Percentiles rank a stretch among this genome's conserved stretches.
Conservation (phyloP, 108 stramenopile species). For the Nitzschia palea region DNA sequence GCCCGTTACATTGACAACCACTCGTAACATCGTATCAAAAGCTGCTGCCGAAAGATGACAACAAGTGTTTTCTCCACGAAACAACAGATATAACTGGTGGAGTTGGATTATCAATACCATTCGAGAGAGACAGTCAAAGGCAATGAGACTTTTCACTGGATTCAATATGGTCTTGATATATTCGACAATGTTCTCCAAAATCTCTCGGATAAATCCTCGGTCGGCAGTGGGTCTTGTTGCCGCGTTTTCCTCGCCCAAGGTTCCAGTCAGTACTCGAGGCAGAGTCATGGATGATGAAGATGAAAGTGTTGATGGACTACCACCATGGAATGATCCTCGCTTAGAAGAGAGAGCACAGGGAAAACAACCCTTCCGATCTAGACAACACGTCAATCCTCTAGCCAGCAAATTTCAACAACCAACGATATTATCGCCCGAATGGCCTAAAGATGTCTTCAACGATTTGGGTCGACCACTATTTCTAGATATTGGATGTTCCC, state of each 20-base stretch:
- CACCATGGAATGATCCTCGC: constrained; percentile 38
- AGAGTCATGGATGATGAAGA: not conserved
- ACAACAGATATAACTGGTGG: too few species aligned
- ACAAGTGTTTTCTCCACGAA: too few species aligned
- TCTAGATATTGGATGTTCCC: constrained; percentile 88
- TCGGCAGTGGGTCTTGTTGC: not conserved
- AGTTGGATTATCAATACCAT: not conserved
- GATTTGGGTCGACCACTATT: constrained; percentile 64
- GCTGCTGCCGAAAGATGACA: too few species aligned
- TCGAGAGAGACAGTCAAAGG: not conserved
- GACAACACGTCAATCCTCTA: constrained; percentile 91
- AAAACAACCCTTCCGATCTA: constrained; percentile 49
- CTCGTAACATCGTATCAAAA: too few species aligned
- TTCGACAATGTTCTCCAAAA: not conserved
- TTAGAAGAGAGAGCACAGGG: constrained; percentile 18
- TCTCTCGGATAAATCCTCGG: not conserved
- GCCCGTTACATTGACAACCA: too few species aligned
- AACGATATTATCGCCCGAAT: constrained; percentile 57
- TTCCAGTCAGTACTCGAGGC: not conserved
- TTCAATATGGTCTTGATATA: not conserved
- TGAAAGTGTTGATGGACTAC: not conserved
- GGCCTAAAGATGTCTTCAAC: constrained; percentile 62
- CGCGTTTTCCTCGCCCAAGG: not conserved
- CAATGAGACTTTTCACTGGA: not conserved
- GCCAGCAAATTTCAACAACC: constrained; percentile 62